A percentile compares a stretch with the other conserved stretches of the same genome.
phyloP scores from a whole-genome alignment of 345 rosid species.

The Anacardium occidentale region DNA sequence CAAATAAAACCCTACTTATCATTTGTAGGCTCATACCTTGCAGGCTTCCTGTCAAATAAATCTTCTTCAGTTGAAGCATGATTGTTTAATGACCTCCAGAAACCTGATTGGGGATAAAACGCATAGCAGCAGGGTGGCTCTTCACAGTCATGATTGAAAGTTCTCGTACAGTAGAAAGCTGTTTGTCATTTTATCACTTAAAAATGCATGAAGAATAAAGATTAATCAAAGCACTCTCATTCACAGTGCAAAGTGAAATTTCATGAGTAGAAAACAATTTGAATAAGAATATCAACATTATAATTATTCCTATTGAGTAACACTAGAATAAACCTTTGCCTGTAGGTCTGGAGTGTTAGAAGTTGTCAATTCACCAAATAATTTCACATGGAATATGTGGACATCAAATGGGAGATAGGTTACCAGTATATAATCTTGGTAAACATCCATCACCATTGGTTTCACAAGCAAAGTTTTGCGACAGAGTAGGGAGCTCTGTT shows the following conservation, averaged over 20 bases:
- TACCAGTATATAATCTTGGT: constrained; percentile 77
- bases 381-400: constrained; percentile 78
- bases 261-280: constrained; percentile 14
- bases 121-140: constrained; percentile 99
- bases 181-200: constrained; percentile 99
- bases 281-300: constrained; percentile 1
- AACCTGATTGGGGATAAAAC: constrained; percentile 87
- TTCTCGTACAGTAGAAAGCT: constrained; percentile 99
- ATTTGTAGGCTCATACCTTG: constrained; percentile 53
- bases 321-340: constrained; percentile 47
- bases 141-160: constrained; percentile 98
- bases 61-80: constrained; percentile 50
- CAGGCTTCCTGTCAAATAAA: constrained; percentile 61
- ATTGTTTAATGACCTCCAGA: constrained; percentile 49
- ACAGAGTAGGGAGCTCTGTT: constrained; percentile 86
- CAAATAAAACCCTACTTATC: constrained; percentile 15
- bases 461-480: constrained; percentile 81
- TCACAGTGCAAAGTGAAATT: constrained; percentile 26
- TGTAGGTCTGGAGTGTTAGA: constrained; percentile 71
- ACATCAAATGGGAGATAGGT: constrained; percentile 91
- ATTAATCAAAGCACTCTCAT: constrained; percentile 28
- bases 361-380: constrained; percentile 78
- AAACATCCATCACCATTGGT: constrained; percentile 98
- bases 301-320: constrained; percentile 8
- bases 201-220: constrained; percentile 60